A percentile compares a stretch with the other conserved stretches of the same genome.
Evolutionary conservation across 2,329 filamentous ascomycete genomes (phyloP).

Genomic region (Penicillium sp.): DNA sequence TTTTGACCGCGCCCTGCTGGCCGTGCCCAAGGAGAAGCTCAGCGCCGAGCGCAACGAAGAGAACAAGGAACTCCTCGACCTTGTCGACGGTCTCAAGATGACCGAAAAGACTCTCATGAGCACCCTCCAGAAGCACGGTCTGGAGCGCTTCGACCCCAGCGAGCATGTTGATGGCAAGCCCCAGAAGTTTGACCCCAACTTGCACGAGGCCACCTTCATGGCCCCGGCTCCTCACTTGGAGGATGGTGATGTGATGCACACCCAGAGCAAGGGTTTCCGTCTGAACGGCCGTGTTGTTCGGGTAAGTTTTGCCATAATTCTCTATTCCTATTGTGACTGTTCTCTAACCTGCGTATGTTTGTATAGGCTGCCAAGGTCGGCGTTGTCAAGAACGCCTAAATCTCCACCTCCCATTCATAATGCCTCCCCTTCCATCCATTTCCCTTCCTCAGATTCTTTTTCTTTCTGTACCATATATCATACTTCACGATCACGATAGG

Average conservation of each 20-base stretch:
- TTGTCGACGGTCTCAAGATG: constrained; percentile 93
- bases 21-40: constrained; percentile 75
- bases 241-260: constrained; percentile 85
- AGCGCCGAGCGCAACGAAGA: constrained; percentile 54
- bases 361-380: constrained; percentile 82
- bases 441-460: constrained; percentile 11
- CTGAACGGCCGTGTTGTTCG: constrained; percentile 88
- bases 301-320: constrained; percentile 39
- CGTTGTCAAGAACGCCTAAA: constrained; percentile 77
- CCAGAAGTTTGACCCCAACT: constrained; percentile 93
- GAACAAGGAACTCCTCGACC: constrained; percentile 72
- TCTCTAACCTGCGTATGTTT: constrained; percentile 15
- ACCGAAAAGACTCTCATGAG: constrained; percentile 84
- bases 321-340: not conserved
- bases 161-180: constrained; percentile 53
- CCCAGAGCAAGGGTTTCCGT: constrained; percentile 93
- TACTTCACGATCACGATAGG: constrained; percentile 31
- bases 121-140: constrained; percentile 89
- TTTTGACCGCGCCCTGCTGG: constrained; percentile 85
- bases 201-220: constrained; percentile 97
- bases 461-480: constrained; percentile 40
- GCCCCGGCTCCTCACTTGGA: constrained; percentile 83
- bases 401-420: constrained; percentile 5
- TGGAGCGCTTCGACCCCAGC: constrained; percentile 81
- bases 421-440: constrained; percentile 4